Percentiles rank a stretch among this genome's conserved stretches.
Conservation (phyloP, 164 flowering plant species). For the Vitis cinerea region DNA sequence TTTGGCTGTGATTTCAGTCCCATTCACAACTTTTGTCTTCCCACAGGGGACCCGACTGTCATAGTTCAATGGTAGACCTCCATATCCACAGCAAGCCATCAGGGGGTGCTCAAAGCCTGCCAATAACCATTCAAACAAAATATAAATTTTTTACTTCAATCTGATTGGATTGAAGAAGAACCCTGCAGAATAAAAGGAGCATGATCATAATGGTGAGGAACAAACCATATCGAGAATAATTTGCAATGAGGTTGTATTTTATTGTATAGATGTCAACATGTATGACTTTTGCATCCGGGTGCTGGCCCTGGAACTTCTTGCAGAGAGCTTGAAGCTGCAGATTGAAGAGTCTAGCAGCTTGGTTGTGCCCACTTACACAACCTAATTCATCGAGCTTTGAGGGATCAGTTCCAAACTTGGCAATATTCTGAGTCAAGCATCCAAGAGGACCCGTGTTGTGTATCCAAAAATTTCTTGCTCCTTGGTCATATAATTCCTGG, state of each 20-base stretch:
- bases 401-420: constrained; percentile 72
- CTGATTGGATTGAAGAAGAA: background rate
- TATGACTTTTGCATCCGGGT: constrained; percentile 59
- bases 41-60: constrained; percentile 35
- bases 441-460: constrained; percentile 97
- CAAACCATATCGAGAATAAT: constrained; percentile 71
- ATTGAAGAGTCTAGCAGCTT: constrained; percentile 81
- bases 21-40: constrained; percentile 27
- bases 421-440: constrained; percentile 84
- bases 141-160: background rate
- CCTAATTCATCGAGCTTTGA: constrained; percentile 82
- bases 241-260: constrained; percentile 70
- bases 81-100: constrained; percentile 51
- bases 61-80: constrained; percentile 48
- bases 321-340: constrained; percentile 81
- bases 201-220: background rate
- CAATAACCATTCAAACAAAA: background rate
- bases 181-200: background rate
- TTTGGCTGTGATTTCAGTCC: constrained; percentile 36
- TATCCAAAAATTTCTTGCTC: constrained; percentile 88
- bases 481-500: constrained; percentile 72
- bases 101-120: constrained; percentile 46
- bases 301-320: constrained; percentile 56
- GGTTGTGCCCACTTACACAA: constrained; percentile 74
- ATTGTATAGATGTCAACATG: constrained; percentile 74